Base-by-base conservation (phyloP, 495 filamentous ascomycete species). In the Neurospora sp. region DNA sequence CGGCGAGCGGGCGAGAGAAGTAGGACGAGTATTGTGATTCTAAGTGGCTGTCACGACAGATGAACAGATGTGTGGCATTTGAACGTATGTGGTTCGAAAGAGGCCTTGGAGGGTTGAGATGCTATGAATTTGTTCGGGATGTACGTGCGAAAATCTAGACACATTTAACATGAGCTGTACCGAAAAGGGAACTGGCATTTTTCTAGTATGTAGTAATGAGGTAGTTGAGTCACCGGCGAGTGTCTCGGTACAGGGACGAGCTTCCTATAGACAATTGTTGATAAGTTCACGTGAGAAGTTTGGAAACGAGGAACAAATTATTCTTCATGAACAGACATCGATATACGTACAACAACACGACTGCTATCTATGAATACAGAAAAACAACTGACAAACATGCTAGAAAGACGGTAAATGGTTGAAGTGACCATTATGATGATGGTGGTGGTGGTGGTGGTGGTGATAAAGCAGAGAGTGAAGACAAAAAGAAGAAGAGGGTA, bases 1-100 rank as follows among this genome's bases (percentile, higher is more conserved):
- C 71, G 74, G 71, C 70, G 73, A 74, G 70, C 72, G 75, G 75
- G 72, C 59, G 70, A 71, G 43, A 40, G 13, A 54, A 74, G 10
- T 15, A 48, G 43, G 43, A 48, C 43, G 43, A n/a, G 17, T 2
- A n/a, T 24, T 24, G 3, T 54, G 21, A 21, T 4, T 5, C 9
- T 54, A 10, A 13, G 45, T 6, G n/a, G 45, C 45, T 54, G 21
- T 21, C 45, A 11, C 10, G 21, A 13, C 4, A 11, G 45, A n/a
- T 43, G 42, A 19, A 43, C 19, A 19, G 42, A 43, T 43, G 19
- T 43, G 19, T 43, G 42, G 19, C 19, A n/a, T n/a, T n/a, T n/a
- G 7, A 43, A n/a, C 8, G 42, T 11, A 19, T n/a, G 42, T n/a
- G 7, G 42, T n/a, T 43, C 17, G 42, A 19, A 43, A 43, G 42